Conservation (phyloP, 176 grass and related monocot genomes). For the Alloteropsis semialata region DNA sequence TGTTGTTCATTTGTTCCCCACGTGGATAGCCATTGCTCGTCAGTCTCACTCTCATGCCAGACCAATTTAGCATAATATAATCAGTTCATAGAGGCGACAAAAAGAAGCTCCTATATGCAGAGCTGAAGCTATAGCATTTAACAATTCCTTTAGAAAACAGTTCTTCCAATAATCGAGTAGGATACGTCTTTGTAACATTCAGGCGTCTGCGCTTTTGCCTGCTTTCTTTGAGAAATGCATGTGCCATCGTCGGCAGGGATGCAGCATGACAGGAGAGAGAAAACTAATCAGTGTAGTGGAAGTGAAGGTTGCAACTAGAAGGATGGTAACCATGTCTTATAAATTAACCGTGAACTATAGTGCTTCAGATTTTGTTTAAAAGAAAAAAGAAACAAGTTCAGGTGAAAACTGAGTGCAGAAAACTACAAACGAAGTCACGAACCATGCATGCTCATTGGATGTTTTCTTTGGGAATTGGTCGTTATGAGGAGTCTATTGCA, state of each 20-base stretch:
- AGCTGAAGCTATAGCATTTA: background rate
- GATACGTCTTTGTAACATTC: conserved; percentile 14
- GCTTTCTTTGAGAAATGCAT: background rate
- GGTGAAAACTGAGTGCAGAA: background rate
- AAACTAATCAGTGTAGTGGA: background rate
- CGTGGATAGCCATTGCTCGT: background rate
- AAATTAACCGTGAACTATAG: background rate
- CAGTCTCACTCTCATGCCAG: background rate
- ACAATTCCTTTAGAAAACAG: background rate
- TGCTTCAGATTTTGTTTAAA: background rate
- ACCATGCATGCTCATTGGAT: background rate
- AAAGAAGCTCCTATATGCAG: background rate
- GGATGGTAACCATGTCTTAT: background rate
- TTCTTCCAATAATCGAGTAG: conserved; percentile 5
- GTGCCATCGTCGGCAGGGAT: background rate
- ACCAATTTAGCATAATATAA: background rate
- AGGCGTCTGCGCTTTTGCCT: background rate
- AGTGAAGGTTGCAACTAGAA: background rate
- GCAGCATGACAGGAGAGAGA: background rate
- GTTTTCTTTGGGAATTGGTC: background rate
- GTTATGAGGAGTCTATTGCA: background rate
- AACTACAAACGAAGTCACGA: background rate
- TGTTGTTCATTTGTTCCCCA: background rate
- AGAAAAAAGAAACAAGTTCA: background rate
- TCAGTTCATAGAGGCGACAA: background rate